phyloP scores from a whole-genome alignment of 2,329 filamentous ascomycete species.

The Huntiella abstrusa region DNA sequence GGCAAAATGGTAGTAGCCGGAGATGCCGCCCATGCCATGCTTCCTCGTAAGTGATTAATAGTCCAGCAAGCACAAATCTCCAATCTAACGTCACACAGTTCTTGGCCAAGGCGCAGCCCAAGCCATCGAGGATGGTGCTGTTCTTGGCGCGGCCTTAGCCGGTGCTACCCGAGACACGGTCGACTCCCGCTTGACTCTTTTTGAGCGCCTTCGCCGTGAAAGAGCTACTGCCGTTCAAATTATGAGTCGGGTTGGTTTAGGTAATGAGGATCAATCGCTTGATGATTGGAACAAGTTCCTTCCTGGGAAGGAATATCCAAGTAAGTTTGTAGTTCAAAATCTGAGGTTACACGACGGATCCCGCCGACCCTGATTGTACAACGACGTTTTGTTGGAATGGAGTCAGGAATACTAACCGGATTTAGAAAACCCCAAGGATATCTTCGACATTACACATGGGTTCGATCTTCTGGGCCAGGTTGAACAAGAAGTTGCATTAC shows the following conservation, averaged over 20 bases:
- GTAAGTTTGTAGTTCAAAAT: neutral
- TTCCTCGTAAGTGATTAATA: slow-evolving; percentile 13
- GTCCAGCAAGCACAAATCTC: slow-evolving; percentile 5
- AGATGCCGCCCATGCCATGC: slow-evolving; percentile 22
- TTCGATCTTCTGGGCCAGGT: neutral
- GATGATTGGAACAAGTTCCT: neutral
- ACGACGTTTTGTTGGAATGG: too few relatives aligned
- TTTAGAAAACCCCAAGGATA: neutral
- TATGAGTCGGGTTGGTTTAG: slow-evolving; percentile 15
- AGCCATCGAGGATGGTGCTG: slow-evolving; percentile 20
- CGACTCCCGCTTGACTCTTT: slow-evolving; percentile 14
- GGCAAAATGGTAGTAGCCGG: slow-evolving; percentile 18
- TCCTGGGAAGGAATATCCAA: neutral
- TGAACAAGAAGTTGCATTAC: neutral
- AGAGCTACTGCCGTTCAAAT: slow-evolving; percentile 21
- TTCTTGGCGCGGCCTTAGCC: slow-evolving; percentile 17
- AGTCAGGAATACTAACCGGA: neutral
- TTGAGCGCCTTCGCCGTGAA: slow-evolving; percentile 15
- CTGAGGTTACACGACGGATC: neutral
- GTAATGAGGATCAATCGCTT: neutral
- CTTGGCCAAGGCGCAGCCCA: slow-evolving; percentile 22
- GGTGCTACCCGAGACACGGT: slow-evolving; percentile 14
- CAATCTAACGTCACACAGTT: slow-evolving; percentile 14
- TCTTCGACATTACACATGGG: slow-evolving; percentile 2
- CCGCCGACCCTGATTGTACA: too few relatives aligned